Percentiles rank a stretch among this genome's conserved stretches.
These are phyloP conservation scores for Moelleriella libera DNA, from an alignment of 2,329 filamentous ascomycete genomes.

Conservation along the genomic window DNA sequence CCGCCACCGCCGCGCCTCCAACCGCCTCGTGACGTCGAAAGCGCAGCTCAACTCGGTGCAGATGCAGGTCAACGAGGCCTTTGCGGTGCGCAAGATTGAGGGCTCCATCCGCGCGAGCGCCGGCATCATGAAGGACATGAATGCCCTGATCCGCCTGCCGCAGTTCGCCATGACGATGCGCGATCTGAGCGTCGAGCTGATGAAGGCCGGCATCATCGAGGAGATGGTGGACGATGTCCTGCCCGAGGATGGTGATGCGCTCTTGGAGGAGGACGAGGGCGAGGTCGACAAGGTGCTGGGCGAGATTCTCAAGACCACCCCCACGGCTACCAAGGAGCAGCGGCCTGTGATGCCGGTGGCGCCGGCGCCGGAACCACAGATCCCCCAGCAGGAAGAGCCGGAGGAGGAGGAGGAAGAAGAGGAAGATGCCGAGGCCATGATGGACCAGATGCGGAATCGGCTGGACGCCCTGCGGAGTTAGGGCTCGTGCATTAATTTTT, in stretches of 20 bases:
- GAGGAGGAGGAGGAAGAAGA: constrained; percentile 52
- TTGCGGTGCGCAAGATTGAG: constrained; percentile 90
- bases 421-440: constrained; percentile 75
- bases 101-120: constrained; percentile 76
- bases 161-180: constrained; percentile 82
- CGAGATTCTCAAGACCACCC: constrained; percentile 75
- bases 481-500: background rate
- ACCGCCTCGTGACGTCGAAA: constrained; percentile 69
- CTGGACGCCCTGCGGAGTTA: constrained; percentile 84
- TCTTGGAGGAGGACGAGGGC: constrained; percentile 62
- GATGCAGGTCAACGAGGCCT: constrained; percentile 97
- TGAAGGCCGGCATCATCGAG: constrained; percentile 93
- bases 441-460: constrained; percentile 87
- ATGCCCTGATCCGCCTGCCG: constrained; percentile 68
- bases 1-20: constrained; percentile 60
- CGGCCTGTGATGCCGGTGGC: constrained; percentile 34
- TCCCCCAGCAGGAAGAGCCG: constrained; percentile 28
- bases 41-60: constrained; percentile 86
- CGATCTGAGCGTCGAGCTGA: constrained; percentile 72
- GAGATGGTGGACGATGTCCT: constrained; percentile 88
- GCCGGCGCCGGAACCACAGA: constrained; percentile 36
- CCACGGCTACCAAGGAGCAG: constrained; percentile 25
- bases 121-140: constrained; percentile 95
- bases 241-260: constrained; percentile 57
- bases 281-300: constrained; percentile 90